Evolutionary conservation across 106 monocot genomes (phyloP), one percentile per base, ranked within the genome.

Genomic region (Iris macrosiphon): DNA sequence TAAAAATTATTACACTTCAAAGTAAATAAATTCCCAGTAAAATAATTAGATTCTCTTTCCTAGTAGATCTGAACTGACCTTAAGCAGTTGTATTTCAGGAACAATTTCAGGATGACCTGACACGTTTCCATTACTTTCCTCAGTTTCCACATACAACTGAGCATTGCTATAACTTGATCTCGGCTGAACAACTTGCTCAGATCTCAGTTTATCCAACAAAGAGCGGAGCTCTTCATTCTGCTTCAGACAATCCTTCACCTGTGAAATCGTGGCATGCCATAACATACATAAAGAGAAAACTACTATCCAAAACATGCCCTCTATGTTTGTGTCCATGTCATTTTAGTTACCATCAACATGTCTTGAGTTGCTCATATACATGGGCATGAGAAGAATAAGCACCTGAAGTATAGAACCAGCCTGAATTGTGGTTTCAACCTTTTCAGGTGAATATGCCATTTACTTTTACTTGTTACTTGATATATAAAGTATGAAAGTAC

Each of bases 201-300:
- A 77, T 57, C 96, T 82, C 44, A 96, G 46, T 57, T 72, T 77
- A 68, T 96, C 90, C 15, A 96, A 65, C 38, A 59, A 35, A 44
- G 15, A 25, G 20, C 96, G 79, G 7, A 96, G 82, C 49, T 96
- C 86, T 74, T 90, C 82, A 73, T 96, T 96, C 48, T 90, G 79
- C 37, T 90, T 83, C 65, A 96, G 64, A 59, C 96, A 96, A 9
- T 83, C 86, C 42, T 74, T 83, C 44, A 90, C 89, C 96, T 96
- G 77, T 35, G 43, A 71, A 14, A 55, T 33, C 30, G 28, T 11
- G 28, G 27, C 41, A 41, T 7, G 19, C 26, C n/a, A 34, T 29
- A 19, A 16, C 12, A 40, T n/a, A 41, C 24, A 58, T 40, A 32
- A 39, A 13, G 38, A 16, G 26, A 28, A 8, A 41, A 15, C 16